Evolutionary conservation across 257 asterid species (phyloP), one percentile per base, ranked within the genome.

Genomic region (Henckelia pumila): DNA sequence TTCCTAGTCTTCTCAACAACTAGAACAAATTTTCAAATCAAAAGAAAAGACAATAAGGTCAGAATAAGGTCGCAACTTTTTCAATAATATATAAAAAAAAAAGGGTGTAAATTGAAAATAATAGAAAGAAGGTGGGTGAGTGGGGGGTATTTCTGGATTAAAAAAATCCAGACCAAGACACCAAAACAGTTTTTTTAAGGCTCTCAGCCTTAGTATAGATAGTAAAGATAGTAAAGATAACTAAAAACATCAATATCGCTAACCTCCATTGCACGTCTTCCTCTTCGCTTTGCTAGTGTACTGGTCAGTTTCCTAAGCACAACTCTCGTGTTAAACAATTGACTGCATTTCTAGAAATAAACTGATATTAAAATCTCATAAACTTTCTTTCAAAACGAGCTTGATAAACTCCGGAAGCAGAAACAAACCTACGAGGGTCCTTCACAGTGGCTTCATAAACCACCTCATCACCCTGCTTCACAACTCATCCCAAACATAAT

Each of bases 221-320:
- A n/a, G n/a, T n/a, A n/a, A n/a, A n/a, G n/a, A n/a, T n/a, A n/a
- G n/a, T n/a, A n/a, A n/a, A n/a, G n/a, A n/a, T 22, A 50, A 56
- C 35, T 13, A 70, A 25, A 52, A 58, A 6, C 11, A 49, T 63
- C 64, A 56, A 50, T 37, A 21, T 40, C 24, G 66, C 79, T 62
- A 74, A 88, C 98, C 96, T 93, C 96, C 67, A 93, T 90, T 56
- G 97, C 95, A 57, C 97, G 79, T 75, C 52, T 82, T 44, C 98
- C 98, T 81, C 96, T 88, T 50, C 97, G 97, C 89, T 85, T 85
- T 61, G 98, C 98, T 61, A 77, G 95, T 60, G 76, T 56, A 64
- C 89, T 88, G 37, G 77, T 77, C 53, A 89, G 76, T 55, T 73
- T 80, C 65, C 96, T 79, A 75, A 93, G 95, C 73, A 93, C 96